Evolutionary conservation across 1,139 yeast genomes (phyloP).

Genomic region (Yamadazyma mexicana): DNA sequence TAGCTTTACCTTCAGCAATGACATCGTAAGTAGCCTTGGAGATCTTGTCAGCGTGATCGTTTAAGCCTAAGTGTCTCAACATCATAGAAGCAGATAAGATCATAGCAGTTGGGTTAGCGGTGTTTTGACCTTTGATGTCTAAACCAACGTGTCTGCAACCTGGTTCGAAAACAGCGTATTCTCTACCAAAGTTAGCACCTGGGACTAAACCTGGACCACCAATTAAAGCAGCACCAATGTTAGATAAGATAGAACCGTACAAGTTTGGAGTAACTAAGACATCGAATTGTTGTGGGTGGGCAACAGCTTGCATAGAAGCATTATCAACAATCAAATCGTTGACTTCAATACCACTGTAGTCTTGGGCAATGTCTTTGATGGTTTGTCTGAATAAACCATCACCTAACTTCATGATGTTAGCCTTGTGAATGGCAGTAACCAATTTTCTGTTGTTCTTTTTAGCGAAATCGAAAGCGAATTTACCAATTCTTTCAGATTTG

Average conservation of each 20-base stretch:
- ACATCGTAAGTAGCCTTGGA: slow-evolving; percentile 87
- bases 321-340: slow-evolving; percentile 97
- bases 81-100: slow-evolving; percentile 85
- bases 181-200: slow-evolving; percentile 98
- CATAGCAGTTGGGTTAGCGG: slow-evolving; percentile 98
- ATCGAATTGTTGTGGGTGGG: slow-evolving; percentile 96
- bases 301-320: slow-evolving; percentile 99
- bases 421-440: slow-evolving; percentile 98
- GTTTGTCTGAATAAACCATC: slow-evolving; percentile 97
- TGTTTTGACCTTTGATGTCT: slow-evolving; percentile 90
- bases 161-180: slow-evolving; percentile 97
- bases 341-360: slow-evolving; percentile 81
- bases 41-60: slow-evolving; percentile 79
- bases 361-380: slow-evolving; percentile 85
- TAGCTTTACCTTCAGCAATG: slow-evolving; percentile 78
- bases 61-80: slow-evolving; percentile 93
- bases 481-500: slow-evolving; percentile 96
- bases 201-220: slow-evolving; percentile 99
- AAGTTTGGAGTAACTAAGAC: slow-evolving; percentile 97
- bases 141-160: slow-evolving; percentile 99
- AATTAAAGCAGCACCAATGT: slow-evolving; percentile 96
- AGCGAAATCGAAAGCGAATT: slow-evolving; percentile 96
- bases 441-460: slow-evolving; percentile 85
- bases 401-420: slow-evolving; percentile 98
- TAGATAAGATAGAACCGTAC: slow-evolving; percentile 95